phyloP scores from a whole-genome alignment of 1,284 basidiomycete genomes.

The Ganoderma lingzhi region DNA sequence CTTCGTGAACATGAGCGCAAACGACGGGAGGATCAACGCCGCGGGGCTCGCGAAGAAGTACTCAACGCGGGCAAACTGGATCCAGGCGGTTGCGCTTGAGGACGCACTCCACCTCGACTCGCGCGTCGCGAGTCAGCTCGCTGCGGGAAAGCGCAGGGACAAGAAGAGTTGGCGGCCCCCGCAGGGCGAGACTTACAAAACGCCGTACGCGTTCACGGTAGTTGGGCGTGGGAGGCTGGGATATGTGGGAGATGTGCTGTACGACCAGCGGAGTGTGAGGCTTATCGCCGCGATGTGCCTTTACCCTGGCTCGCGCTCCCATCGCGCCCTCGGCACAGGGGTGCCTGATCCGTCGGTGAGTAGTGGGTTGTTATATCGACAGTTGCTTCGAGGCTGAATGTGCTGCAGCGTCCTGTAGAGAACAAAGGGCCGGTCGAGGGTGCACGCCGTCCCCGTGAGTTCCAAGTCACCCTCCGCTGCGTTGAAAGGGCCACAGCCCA shows the following conservation, averaged over 20 bases:
- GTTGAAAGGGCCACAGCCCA: neutral
- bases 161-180: neutral
- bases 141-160: neutral
- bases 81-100: slow-evolving; percentile 11
- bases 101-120: slow-evolving; percentile 19
- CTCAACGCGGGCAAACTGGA: slow-evolving; percentile 15
- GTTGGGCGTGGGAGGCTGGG: slow-evolving; percentile 27
- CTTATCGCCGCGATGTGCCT: slow-evolving; percentile 29
- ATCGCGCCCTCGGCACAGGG: neutral
- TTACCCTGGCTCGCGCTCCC: neutral
- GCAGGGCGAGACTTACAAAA: neutral
- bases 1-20: neutral
- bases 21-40: neutral
- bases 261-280: slow-evolving; percentile 10
- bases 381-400: neutral
- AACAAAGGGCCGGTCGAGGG: neutral
- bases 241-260: slow-evolving; percentile 29
- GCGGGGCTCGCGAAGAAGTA: slow-evolving; percentile 13
- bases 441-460: neutral
- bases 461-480: neutral
- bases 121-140: neutral
- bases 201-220: slow-evolving; percentile 20
- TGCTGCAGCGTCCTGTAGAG: slow-evolving; percentile 1
- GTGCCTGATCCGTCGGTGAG: neutral
- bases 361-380: neutral